phyloP scores from a whole-genome alignment of 23 red algal species.

The Gracilaria gracilis region DNA sequence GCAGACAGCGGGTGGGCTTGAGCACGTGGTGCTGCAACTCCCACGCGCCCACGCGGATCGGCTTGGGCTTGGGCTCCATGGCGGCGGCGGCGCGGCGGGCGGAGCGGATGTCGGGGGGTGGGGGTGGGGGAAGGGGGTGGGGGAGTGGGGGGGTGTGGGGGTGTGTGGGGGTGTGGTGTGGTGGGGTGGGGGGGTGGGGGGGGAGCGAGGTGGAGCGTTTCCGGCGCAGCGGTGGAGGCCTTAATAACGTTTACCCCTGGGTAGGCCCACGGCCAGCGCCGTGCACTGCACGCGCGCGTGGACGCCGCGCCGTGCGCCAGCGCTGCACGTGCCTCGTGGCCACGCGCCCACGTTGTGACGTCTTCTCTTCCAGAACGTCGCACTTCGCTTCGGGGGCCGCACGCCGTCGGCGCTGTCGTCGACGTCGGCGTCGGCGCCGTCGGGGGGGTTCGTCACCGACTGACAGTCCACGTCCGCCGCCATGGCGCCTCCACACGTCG shows the following conservation, averaged over 20 bases:
- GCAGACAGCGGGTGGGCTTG: slow-evolving; percentile 37
- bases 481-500: background rate
- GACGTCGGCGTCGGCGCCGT: background rate
- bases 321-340: background rate
- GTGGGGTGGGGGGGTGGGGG: background rate
- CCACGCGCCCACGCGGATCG: slow-evolving; percentile 56
- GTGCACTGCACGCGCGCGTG: background rate
- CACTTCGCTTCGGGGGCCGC: no score
- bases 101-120: background rate
- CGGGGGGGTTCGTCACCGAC: no score
- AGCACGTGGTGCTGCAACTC: slow-evolving; percentile 57
- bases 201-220: background rate
- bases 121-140: background rate
- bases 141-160: no score
- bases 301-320: background rate
- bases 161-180: no score
- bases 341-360: no score
- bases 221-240: background rate
- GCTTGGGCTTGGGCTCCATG: slow-evolving; percentile 48
- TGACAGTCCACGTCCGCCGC: background rate
- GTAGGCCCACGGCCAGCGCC: background rate
- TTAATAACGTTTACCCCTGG: no score
- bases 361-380: no score
- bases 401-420: background rate
- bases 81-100: background rate